Evolutionary conservation across 305 asterid species (phyloP).

Genomic region (Fraxinus ornus): DNA sequence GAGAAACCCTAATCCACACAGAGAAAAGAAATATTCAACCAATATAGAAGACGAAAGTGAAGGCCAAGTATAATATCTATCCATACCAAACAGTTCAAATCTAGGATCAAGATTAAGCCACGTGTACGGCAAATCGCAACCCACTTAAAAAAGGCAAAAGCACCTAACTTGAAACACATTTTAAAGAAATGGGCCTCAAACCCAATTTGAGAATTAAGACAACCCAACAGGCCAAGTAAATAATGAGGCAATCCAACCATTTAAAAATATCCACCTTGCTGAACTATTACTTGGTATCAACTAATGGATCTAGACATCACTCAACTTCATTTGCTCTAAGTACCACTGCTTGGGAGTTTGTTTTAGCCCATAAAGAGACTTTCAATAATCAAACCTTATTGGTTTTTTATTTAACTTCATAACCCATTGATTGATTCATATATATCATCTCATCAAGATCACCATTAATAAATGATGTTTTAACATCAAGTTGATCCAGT

Average conservation of each 20-base stretch:
- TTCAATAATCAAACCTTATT: no score
- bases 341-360: not conserved
- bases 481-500: not conserved
- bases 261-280: not conserved
- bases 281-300: not conserved
- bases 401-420: not conserved
- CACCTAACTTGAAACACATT: not conserved
- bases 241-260: not conserved
- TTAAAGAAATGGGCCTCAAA: not conserved
- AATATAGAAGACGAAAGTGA: not conserved
- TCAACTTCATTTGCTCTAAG: not conserved
- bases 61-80: not conserved
- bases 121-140: not conserved
- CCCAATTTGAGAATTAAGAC: not conserved
- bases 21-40: not conserved
- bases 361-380: not conserved
- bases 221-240: not conserved
- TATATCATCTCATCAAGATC: not conserved
- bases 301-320: not conserved
- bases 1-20: not conserved
- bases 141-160: not conserved
- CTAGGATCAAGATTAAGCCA: not conserved
- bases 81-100: not conserved
- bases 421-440: not conserved
- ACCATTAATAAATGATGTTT: not conserved